phyloP scores from a whole-genome alignment of 139 green algal species.

The Micractinium conductrix region DNA sequence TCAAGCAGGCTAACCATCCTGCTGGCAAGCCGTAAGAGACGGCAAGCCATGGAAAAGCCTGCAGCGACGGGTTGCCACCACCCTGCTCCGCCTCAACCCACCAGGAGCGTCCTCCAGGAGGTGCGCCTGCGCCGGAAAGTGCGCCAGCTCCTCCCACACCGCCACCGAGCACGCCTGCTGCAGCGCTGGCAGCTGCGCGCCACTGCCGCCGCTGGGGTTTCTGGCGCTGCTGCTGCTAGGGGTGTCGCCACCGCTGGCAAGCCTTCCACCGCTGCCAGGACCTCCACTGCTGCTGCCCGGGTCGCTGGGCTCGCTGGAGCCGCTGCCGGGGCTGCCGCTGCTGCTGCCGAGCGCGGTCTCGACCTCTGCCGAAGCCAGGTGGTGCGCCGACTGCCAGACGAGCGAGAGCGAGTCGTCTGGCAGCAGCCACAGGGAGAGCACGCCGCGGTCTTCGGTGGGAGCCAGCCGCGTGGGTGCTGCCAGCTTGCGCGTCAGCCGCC shows the following conservation, averaged over 20 bases:
- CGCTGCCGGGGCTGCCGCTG: background rate
- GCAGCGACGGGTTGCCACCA: no score
- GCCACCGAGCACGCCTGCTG: constrained; percentile 12
- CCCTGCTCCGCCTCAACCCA: no score
- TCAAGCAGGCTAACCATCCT: no score
- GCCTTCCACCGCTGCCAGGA: background rate
- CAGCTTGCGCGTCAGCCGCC: constrained; percentile 38
- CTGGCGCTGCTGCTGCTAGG: background rate
- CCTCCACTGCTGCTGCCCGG: background rate
- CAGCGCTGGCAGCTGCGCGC: background rate
- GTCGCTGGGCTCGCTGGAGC: no score
- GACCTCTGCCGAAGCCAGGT: background rate
- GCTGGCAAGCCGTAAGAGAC: no score
- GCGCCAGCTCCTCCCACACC: constrained; percentile 49
- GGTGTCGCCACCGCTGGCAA: background rate
- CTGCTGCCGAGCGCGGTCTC: background rate
- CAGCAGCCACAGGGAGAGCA: constrained; percentile 47
- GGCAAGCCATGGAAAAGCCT: no score
- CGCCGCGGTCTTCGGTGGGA: constrained; percentile 23
- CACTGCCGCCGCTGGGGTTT: no score
- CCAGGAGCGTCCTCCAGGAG: constrained; percentile 25
- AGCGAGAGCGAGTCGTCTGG: constrained; percentile 48
- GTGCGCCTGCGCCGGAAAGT: constrained; percentile 32
- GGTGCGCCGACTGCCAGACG: constrained; percentile 27
- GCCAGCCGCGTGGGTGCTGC: constrained; percentile 31